Conservation (phyloP, 129 eudicot genomes). For the Tagetes patula region DNA sequence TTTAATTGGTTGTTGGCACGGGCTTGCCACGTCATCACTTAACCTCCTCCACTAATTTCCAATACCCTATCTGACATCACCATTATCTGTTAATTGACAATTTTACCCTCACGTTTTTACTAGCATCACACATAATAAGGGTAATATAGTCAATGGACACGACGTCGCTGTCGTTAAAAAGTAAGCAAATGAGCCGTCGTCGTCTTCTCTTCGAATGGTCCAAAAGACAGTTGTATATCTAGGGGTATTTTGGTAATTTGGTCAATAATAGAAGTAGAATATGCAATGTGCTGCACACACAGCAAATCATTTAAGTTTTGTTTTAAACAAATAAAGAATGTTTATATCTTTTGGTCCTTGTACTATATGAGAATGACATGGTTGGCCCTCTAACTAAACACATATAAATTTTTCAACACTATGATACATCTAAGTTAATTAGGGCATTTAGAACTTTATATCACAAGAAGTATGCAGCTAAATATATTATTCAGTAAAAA, state of each 20-base stretch:
- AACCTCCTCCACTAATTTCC: slow-evolving; percentile 59
- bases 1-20: slow-evolving; percentile 44
- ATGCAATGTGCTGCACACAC: slow-evolving; percentile 33
- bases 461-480: too few relatives aligned
- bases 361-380: neutral
- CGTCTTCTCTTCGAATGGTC: slow-evolving; percentile 40
- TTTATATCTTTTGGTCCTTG: slow-evolving; percentile 18
- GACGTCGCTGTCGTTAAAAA: slow-evolving; percentile 56
- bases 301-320: neutral
- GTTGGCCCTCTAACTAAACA: slow-evolving; percentile 4
- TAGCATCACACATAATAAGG: slow-evolving; percentile 8
- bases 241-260: slow-evolving; percentile 32
- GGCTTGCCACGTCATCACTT: slow-evolving; percentile 56
- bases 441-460: too few relatives aligned
- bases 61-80: slow-evolving; percentile 31
- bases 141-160: slow-evolving; percentile 24
- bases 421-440: neutral
- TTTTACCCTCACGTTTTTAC: slow-evolving; percentile 7
- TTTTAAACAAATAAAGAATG: neutral
- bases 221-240: slow-evolving; percentile 38
- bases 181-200: slow-evolving; percentile 47
- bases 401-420: too few relatives aligned
- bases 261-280: slow-evolving; percentile 21
- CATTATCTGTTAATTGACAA: neutral
- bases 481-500: neutral